Evolutionary conservation across 441 rosid species (phyloP).

Genomic region (Euphorbia schlechtendalii): DNA sequence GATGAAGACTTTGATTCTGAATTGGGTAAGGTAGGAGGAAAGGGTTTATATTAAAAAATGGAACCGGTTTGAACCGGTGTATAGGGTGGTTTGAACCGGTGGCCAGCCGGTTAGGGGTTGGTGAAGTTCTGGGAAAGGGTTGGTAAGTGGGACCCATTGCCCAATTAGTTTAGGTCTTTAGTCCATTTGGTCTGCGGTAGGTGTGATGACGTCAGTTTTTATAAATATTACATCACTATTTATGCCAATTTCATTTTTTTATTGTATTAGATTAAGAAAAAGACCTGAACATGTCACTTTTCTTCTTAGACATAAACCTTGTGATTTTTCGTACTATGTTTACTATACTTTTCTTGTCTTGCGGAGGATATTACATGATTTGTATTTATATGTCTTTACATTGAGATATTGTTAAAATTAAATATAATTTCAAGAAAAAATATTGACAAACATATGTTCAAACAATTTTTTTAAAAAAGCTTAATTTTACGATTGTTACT

Average conservation of each 20-base stretch:
- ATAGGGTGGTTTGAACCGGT: slow-evolving; percentile 17
- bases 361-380: no score
- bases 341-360: no score
- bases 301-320: no score
- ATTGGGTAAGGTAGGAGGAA: background rate
- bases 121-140: slow-evolving; percentile 24
- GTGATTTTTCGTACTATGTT: no score
- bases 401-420: no score
- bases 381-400: no score
- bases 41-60: slow-evolving; percentile 24
- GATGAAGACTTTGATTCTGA: slow-evolving; percentile 8
- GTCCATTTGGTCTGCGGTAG: slow-evolving; percentile 2
- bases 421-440: no score
- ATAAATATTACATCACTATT: background rate
- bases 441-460: no score
- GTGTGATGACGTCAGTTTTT: slow-evolving; percentile 3
- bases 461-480: no score
- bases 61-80: slow-evolving; percentile 25
- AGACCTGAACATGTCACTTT: no score
- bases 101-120: slow-evolving; percentile 45
- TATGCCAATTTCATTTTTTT: background rate
- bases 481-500: no score
- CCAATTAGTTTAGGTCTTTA: background rate
- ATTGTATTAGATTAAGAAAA: no score
- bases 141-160: slow-evolving; percentile 6